Conservation (phyloP, 2,329 filamentous ascomycete species). For the Curvularia verruculosa region DNA sequence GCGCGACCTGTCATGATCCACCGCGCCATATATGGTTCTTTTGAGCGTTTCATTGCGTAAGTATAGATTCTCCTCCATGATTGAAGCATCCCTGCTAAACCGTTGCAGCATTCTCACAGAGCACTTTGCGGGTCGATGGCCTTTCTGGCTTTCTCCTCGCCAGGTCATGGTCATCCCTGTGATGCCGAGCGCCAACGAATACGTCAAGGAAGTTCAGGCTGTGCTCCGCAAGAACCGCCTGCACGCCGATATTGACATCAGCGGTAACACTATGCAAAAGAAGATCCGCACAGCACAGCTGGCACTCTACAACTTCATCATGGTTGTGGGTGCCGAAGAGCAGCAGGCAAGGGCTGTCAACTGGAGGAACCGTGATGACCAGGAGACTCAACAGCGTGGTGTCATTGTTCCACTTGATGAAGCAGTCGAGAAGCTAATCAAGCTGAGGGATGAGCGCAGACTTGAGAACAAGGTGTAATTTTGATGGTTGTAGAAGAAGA, state of each 20-base stretch:
- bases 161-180: constrained; percentile 82
- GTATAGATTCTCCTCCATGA: constrained; percentile 7
- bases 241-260: constrained; percentile 73
- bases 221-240: constrained; percentile 71
- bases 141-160: constrained; percentile 85
- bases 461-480: constrained; percentile 39
- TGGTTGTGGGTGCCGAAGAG: constrained; percentile 70
- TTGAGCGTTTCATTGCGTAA: constrained; percentile 69
- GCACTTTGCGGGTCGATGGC: constrained; percentile 87
- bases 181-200: constrained; percentile 72
- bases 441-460: constrained; percentile 53
- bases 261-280: constrained; percentile 84
- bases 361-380: constrained; percentile 68
- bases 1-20: constrained; percentile 86
- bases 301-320: constrained; percentile 83
- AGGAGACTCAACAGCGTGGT: constrained; percentile 65
- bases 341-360: constrained; percentile 65
- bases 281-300: constrained; percentile 85
- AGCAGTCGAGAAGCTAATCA: constrained; percentile 60
- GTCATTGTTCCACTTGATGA: constrained; percentile 66
- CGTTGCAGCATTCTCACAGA: constrained; percentile 69
- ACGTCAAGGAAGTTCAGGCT: constrained; percentile 73
- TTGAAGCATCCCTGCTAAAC: constrained; percentile 17
- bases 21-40: constrained; percentile 76
- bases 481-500: neutral